Conservation (phyloP, 2,329 filamentous ascomycete genomes). For the Parastagonospora nodorum region DNA sequence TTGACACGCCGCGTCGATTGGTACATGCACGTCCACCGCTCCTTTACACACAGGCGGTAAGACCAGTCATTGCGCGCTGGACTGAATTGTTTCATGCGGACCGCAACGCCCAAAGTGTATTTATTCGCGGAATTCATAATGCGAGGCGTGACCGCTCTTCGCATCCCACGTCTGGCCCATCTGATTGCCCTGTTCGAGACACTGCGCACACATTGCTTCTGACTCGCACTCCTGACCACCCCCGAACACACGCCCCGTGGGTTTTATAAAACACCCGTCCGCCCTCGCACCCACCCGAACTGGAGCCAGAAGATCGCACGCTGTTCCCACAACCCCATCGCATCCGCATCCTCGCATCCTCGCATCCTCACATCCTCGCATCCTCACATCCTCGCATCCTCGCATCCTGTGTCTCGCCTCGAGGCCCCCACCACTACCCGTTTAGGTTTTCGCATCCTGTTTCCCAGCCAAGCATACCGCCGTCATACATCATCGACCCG, state of each 20-base stretch:
- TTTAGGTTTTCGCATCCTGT: conserved; percentile 23
- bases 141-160: conserved; percentile 29
- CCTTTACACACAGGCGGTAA: conserved; percentile 12
- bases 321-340: no score
- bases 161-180: conserved; percentile 38
- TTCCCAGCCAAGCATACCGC: conserved; percentile 13
- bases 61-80: conserved; percentile 36
- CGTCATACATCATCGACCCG: conserved; percentile 33
- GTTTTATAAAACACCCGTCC: conserved; percentile 14
- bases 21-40: conserved; percentile 12
- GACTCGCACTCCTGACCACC: conserved; percentile 41
- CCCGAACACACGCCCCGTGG: conserved; percentile 8
- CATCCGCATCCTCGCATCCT: background rate
- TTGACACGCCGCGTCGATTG: background rate
- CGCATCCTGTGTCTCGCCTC: conserved; percentile 5
- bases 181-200: conserved; percentile 40
- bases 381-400: no score
- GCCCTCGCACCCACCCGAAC: conserved; percentile 8
- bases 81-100: conserved; percentile 31
- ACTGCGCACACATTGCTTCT: conserved; percentile 35
- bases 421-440: conserved; percentile 17
- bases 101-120: conserved; percentile 27
- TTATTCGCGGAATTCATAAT: conserved; percentile 37
- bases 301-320: conserved; percentile 11
- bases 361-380: no score